A percentile compares a stretch with the other conserved stretches of the same genome.
Evolutionary conservation across 192 early-diverging fungal species (phyloP).

Genomic region (Coemansia sp.): DNA sequence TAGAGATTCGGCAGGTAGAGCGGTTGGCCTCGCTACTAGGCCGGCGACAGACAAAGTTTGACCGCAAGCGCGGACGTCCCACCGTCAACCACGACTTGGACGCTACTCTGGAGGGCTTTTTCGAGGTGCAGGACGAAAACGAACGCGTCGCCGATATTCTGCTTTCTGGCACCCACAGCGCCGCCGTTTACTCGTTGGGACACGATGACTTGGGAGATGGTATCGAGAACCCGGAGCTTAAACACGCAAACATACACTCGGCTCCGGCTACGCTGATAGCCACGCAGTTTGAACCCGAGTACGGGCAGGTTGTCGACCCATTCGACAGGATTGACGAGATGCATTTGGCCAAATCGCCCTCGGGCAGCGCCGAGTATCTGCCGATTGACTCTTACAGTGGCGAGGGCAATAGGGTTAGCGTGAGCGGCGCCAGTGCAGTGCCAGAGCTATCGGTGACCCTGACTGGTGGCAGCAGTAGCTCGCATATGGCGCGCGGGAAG

Average conservation of each 20-base stretch:
- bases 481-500: conserved; percentile 1
- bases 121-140: conserved; percentile 44
- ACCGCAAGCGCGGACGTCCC: conserved; percentile 27
- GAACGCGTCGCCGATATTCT: conserved; percentile 44
- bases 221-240: conserved; percentile 36
- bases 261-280: conserved; percentile 38
- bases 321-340: conserved; percentile 54
- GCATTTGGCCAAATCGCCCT: conserved; percentile 34
- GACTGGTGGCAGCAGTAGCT: conserved; percentile 3
- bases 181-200: not conserved
- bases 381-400: conserved; percentile 36
- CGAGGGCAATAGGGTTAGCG: conserved; percentile 7
- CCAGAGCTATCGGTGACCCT: not conserved
- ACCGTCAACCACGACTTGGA: conserved; percentile 54
- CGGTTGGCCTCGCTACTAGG: conserved; percentile 51
- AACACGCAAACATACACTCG: conserved; percentile 33
- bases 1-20: conserved; percentile 50
- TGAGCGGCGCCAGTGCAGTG: not conserved
- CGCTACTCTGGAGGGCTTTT: conserved; percentile 45
- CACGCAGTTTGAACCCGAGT: conserved; percentile 19
- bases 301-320: conserved; percentile 34
- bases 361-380: conserved; percentile 53
- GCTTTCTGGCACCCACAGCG: conserved; percentile 24
- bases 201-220: not conserved
- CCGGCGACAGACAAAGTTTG: conserved; percentile 48